These are phyloP conservation scores for Agaricus subrufescens DNA, from an alignment of 768 basidiomycete genomes.

Conservation along the genomic window DNA sequence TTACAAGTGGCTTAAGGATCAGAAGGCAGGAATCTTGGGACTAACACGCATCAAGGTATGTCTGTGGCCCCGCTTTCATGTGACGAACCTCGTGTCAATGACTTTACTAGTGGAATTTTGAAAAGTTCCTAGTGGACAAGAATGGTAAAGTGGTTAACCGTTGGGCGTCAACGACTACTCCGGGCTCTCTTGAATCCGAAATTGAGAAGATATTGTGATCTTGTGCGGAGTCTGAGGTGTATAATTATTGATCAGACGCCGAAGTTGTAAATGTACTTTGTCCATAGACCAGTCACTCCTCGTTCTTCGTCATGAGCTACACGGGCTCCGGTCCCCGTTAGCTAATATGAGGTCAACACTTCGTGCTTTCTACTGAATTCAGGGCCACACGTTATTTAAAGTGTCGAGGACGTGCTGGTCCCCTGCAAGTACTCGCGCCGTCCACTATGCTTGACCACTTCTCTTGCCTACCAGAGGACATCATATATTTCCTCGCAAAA, in stretches of 20 bases:
- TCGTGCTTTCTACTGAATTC: background rate
- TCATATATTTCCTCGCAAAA: constrained; percentile 2
- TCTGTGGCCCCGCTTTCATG: background rate
- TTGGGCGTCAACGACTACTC: constrained; percentile 76
- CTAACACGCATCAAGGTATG: constrained; percentile 70
- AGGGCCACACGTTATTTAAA: background rate
- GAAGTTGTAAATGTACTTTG: background rate
- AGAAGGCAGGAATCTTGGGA: constrained; percentile 72
- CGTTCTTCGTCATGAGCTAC: background rate
- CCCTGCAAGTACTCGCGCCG: background rate
- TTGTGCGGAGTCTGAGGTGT: too few species aligned
- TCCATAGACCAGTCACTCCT: background rate
- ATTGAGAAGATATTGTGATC: constrained; percentile 47
- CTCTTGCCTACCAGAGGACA: background rate
- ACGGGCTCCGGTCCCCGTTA: too few species aligned
- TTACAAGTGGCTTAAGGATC: constrained; percentile 78
- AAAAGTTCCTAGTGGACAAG: constrained; percentile 82
- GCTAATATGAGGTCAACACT: too few species aligned
- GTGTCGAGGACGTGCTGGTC: too few species aligned
- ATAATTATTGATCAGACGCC: too few species aligned
- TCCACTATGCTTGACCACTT: background rate
- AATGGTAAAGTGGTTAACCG: constrained; percentile 70
- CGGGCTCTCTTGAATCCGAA: constrained; percentile 55
- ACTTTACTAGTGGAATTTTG: constrained; percentile 75
- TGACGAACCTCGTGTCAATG: background rate